Conservation (phyloP, 495 filamentous ascomycete species). For the Xylaria curta region DNA sequence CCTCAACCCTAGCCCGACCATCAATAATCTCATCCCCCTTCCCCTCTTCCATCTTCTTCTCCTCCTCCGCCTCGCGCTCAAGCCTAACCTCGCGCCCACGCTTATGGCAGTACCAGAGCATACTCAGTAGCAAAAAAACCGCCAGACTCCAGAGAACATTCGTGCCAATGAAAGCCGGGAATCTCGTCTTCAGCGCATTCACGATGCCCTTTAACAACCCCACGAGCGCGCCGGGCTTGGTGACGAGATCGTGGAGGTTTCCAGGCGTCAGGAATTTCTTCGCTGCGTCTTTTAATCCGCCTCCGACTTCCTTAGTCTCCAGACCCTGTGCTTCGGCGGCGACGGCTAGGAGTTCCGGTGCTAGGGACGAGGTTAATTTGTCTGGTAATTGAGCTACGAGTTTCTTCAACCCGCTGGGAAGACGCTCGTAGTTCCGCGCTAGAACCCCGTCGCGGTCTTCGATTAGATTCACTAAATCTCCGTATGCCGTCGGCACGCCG, state of each 20-base stretch:
- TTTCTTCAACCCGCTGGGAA: conserved; percentile 85
- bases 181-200: conserved; percentile 79
- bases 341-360: conserved; percentile 79
- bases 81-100: conserved; percentile 84
- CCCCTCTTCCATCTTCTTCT: conserved; percentile 26
- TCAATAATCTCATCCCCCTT: conserved; percentile 31
- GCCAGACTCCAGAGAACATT: conserved; percentile 88
- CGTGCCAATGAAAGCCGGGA: conserved; percentile 82
- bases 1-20: conserved; percentile 35
- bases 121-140: conserved; percentile 83
- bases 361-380: conserved; percentile 75
- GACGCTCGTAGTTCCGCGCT: conserved; percentile 73
- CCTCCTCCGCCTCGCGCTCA: conserved; percentile 63
- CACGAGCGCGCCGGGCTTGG: conserved; percentile 82
- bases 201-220: conserved; percentile 84
- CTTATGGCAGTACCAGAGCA: conserved; percentile 98
- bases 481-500: conserved; percentile 90
- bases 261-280: conserved; percentile 48
- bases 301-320: conserved; percentile 25
- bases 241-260: conserved; percentile 77
- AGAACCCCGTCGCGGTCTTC: conserved; percentile 79
- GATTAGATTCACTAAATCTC: conserved; percentile 82
- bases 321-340: conserved; percentile 74
- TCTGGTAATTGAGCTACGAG: conserved; percentile 84
- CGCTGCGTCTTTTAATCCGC: conserved; percentile 42